Base-by-base conservation (phyloP, 768 basidiomycete genomes). In the Boletus vinaceobasis region DNA sequence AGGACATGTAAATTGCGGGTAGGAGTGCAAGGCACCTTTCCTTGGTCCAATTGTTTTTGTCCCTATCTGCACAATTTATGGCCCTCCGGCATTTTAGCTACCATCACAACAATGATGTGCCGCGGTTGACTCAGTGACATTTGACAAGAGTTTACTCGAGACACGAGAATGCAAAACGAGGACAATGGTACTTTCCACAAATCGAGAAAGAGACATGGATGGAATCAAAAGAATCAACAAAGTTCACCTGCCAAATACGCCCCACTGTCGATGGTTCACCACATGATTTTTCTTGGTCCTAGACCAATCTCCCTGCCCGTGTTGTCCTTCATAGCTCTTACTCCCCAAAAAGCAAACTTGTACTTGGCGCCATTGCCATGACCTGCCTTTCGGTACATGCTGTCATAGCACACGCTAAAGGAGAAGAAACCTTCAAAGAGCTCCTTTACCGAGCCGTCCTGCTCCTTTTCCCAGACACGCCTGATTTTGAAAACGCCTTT, bases 351-450 rank as follows among this genome's bases (percentile, higher is more conserved):
- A 1, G 68, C 64, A 42, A 69, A 66, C 27, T 60, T 65, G 48
- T 59, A 55, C 33, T 48, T 64, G 17, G 68, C 61, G 10, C 73
- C 73, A 3, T 54, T 60, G 5, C 75, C 71, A 31, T 76, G 72
- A 7, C 72, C 75, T 29, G 65, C 71, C 47, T 72, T 69, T 17
- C 61, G 60, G 50, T 74, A 73, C 58, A 75, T 53, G 33, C 52
- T 53, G 43, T 71, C 71, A 44, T 72, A 74, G 36, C 50, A 60
- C 19, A 76, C 65, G 14, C 66, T 59, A 46, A 77, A 74, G 35
- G 71, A 67, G 52, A 77, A 65, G 48, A 60, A 72, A 1, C 75
- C 75, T 56, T 73, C 75, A n/a, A 74, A 77, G 15, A 76, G 63
- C 32, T 77, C 75, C 57, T 61, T 73, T 56, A 48, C 2, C 2